Conservation (phyloP, 176 grass and related monocot species). For the Puccinellia tenuiflora region DNA sequence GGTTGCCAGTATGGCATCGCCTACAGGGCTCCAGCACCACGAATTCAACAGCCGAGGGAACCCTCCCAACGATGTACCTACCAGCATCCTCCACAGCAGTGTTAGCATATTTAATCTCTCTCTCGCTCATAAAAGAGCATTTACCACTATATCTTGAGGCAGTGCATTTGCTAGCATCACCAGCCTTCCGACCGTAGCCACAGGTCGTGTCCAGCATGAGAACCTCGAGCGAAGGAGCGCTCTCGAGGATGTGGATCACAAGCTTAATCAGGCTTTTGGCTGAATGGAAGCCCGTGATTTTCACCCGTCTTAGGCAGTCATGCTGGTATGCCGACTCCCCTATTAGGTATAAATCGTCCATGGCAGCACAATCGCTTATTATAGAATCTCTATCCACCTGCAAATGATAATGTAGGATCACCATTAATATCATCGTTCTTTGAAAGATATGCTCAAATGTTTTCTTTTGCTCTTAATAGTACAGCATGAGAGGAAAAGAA, state of each 20-base stretch:
- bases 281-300: background rate
- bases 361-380: background rate
- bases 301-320: background rate
- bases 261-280: background rate
- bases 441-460: background rate
- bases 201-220: background rate
- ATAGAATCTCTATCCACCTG: background rate
- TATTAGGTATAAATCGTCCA: background rate
- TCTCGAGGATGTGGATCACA: background rate
- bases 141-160: background rate
- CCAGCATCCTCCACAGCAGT: too few species aligned
- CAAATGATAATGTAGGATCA: background rate
- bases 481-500: background rate
- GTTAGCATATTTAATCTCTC: too few species aligned
- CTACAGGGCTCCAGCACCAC: too few species aligned
- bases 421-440: background rate
- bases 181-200: background rate
- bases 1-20: too few species aligned
- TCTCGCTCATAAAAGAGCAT: background rate
- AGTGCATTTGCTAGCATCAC: background rate
- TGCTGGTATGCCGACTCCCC: background rate
- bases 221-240: background rate
- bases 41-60: too few species aligned
- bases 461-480: background rate
- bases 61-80: too few species aligned